These are phyloP conservation scores for Aureobasidium sp. DNA, from an alignment of 2,329 filamentous ascomycete species.

Conservation along the genomic window DNA sequence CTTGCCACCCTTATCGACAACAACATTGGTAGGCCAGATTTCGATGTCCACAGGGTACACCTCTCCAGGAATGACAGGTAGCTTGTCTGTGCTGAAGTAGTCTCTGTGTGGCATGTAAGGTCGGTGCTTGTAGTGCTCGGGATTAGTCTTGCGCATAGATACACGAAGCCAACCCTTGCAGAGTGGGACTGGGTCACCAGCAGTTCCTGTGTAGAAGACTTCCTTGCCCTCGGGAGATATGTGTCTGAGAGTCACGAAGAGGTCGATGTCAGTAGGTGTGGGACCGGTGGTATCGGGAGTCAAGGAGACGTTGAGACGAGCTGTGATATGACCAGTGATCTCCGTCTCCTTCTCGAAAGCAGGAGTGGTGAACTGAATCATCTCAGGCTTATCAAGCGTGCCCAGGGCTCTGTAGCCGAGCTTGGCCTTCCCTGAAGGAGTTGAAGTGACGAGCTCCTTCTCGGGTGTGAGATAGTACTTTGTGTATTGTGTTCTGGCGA, in stretches of 20 bases:
- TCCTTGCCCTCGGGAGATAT: slow-evolving; percentile 49
- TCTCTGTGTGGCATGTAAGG: slow-evolving; percentile 52
- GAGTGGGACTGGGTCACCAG: slow-evolving; percentile 56
- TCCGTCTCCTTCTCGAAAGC: slow-evolving; percentile 56
- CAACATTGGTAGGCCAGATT: slow-evolving; percentile 58
- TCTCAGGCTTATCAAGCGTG: slow-evolving; percentile 45
- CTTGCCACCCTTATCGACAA: slow-evolving; percentile 46
- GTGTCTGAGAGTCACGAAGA: slow-evolving; percentile 57
- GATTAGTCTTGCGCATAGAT: slow-evolving; percentile 49
- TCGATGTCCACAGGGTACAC: slow-evolving; percentile 57
- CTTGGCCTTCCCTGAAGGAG: slow-evolving; percentile 29
- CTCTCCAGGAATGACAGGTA: slow-evolving; percentile 47
- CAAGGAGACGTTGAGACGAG: slow-evolving; percentile 56
- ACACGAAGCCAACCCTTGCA: slow-evolving; percentile 59
- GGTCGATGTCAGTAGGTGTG: slow-evolving; percentile 51
- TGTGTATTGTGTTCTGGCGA: slow-evolving; percentile 56
- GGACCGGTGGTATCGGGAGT: slow-evolving; percentile 33
- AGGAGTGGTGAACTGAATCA: slow-evolving; percentile 50
- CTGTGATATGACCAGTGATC: slow-evolving; percentile 59
- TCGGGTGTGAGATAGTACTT: slow-evolving; percentile 52
- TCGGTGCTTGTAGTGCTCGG: slow-evolving; percentile 45
- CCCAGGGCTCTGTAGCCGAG: slow-evolving; percentile 54
- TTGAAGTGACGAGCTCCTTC: slow-evolving; percentile 34
- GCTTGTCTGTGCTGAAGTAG: slow-evolving; percentile 52
- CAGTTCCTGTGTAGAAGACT: slow-evolving; percentile 59